Evolutionary conservation across 805 yeast genomes (phyloP), one percentile per base, ranked within the genome.

Genomic region (Starmerella sp.): DNA sequence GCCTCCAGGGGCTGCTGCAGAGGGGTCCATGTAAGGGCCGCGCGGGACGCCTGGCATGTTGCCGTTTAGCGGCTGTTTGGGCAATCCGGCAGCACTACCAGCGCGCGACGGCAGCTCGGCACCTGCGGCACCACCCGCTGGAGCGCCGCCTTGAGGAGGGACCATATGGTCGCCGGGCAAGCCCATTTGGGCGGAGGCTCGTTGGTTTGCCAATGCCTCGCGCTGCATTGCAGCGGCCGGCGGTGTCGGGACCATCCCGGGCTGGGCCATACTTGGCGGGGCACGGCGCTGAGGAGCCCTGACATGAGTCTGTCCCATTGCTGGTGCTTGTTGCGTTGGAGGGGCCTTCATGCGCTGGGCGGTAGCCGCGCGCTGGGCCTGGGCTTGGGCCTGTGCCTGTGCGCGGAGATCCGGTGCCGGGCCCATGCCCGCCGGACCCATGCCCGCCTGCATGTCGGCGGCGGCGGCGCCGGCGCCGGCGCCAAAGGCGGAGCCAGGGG

Each of bases 251-350:
- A 29, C 13, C 48, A 44, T 44, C 4, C 48, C 48, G 8, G 48
- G 36, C 31, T 44, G 48, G n/a, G 28, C 9, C 48, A 44, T 44
- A 3, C 37, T n/a, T 13, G 48, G 35, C 8, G 48, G 48, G 17
- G 48, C 36, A n/a, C 48, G 48, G 8, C 48, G 48, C 36, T 44
- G 48, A 11, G 48, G 48, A 10, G 37, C 48, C 13, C 48, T 30
- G 5, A 31, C 48, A 6, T 44, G 48, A 2, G 48, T 14, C 28
- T 44, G 48, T 5, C 37, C 13, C 11, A 28, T 15, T 14, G 36
- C 22, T 7, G 48, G 48, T 5, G 48, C 48, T 22, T 44, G 48
- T n/a, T 44, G 48, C 13, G 48, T 44, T 7, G 48, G 48, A 11
- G 48, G 36, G 6, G 29, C 48, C 2, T 17, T n/a, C 22, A 44